Evolutionary conservation across 2,329 filamentous ascomycete species (phyloP).

Genomic region (Allantophomopsis cytisporea): DNA sequence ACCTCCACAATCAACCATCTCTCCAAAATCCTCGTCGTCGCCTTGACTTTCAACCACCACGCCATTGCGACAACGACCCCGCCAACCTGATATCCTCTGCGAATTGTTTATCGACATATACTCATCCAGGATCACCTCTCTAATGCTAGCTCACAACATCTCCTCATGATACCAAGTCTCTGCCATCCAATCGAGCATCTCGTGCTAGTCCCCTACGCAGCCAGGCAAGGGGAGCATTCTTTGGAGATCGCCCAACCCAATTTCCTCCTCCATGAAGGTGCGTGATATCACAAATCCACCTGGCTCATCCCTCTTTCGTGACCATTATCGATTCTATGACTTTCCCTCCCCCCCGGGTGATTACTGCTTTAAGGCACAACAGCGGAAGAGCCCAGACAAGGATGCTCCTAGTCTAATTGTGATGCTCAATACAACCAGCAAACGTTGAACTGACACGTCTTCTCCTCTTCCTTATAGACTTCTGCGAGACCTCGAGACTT

Average conservation of each 20-base stretch:
- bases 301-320: neutral
- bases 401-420: neutral
- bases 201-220: slow-evolving; percentile 11
- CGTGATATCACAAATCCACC: slow-evolving; percentile 3
- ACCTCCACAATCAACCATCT: too few relatives aligned
- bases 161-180: slow-evolving; percentile 17
- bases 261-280: slow-evolving; percentile 17
- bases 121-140: neutral
- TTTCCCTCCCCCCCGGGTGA: neutral
- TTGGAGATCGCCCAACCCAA: slow-evolving; percentile 5
- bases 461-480: slow-evolving; percentile 11
- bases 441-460: neutral
- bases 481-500: slow-evolving; percentile 20
- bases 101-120: too few relatives aligned
- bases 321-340: neutral
- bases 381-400: neutral
- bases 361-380: neutral
- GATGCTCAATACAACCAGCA: neutral
- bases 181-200: slow-evolving; percentile 11
- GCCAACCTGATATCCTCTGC: too few relatives aligned
- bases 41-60: too few relatives aligned
- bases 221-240: slow-evolving; percentile 15
- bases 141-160: slow-evolving; percentile 2
- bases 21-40: too few relatives aligned
- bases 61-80: too few relatives aligned